Conservation (phyloP, 2,329 filamentous ascomycete genomes). For the Polychaeton citri region DNA sequence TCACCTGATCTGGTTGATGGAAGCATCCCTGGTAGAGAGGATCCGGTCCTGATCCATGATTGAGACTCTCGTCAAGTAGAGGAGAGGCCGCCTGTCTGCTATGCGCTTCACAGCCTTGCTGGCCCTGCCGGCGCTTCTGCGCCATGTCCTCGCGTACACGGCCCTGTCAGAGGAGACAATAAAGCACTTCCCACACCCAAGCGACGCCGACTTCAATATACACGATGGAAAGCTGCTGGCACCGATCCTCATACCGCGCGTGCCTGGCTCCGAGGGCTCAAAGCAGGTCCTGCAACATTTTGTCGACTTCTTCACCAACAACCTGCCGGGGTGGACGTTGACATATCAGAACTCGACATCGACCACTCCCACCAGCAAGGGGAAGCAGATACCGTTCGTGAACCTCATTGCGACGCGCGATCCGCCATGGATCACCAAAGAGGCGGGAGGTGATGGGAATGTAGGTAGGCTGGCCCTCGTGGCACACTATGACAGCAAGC, state of each 20-base stretch:
- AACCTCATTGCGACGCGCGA: slow-evolving; percentile 82
- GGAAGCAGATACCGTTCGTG: slow-evolving; percentile 61
- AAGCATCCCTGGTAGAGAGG: too few species aligned
- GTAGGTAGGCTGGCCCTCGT: slow-evolving; percentile 73
- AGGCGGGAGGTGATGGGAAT: slow-evolving; percentile 41
- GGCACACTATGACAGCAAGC: slow-evolving; percentile 86
- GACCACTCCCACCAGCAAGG: slow-evolving; percentile 62
- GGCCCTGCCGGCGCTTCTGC: slow-evolving; percentile 17
- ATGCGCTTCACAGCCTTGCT: neutral
- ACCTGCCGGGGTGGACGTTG: slow-evolving; percentile 67
- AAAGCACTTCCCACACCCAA: slow-evolving; percentile 55
- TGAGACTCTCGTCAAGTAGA: too few species aligned
- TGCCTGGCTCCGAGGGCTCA: slow-evolving; percentile 73
- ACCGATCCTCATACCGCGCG: slow-evolving; percentile 76
- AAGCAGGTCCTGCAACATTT: slow-evolving; percentile 66
- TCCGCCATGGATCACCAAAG: slow-evolving; percentile 59
- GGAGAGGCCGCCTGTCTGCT: too few species aligned
- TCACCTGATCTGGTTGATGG: too few species aligned
- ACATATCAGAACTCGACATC: slow-evolving; percentile 83
- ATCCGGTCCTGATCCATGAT: too few species aligned
- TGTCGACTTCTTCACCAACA: slow-evolving; percentile 60
- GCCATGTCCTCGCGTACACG: slow-evolving; percentile 35
- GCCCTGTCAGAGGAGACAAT: slow-evolving; percentile 64
- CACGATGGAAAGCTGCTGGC: slow-evolving; percentile 61
- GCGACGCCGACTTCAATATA: slow-evolving; percentile 55